These are phyloP conservation scores for Tuber borchii DNA, from an alignment of 495 filamentous ascomycete species.

Conservation along the genomic window DNA sequence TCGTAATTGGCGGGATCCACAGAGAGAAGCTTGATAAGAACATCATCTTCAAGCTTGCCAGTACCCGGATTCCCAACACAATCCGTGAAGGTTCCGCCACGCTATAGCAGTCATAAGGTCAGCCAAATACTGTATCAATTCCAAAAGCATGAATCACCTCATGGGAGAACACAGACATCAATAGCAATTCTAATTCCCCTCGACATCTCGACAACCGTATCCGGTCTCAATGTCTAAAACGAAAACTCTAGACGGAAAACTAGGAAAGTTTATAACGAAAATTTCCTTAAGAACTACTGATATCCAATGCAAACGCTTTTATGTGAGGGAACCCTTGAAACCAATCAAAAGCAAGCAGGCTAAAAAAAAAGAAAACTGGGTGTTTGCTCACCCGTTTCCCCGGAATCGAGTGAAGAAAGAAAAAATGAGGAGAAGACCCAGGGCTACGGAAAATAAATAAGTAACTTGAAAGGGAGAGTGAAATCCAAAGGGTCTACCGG, in stretches of 20 bases:
- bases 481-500: neutral
- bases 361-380: neutral
- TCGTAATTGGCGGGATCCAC: slow-evolving; percentile 82
- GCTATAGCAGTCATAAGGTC: slow-evolving; percentile 39
- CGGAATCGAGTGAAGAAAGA: neutral
- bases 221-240: neutral
- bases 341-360: neutral
- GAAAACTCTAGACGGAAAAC: neutral
- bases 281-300: neutral
- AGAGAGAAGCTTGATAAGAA: slow-evolving; percentile 84
- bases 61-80: slow-evolving; percentile 60
- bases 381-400: neutral
- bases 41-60: slow-evolving; percentile 57
- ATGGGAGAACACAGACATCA: slow-evolving; percentile 28
- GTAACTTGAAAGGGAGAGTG: neutral
- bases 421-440: neutral
- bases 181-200: slow-evolving; percentile 42
- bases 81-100: slow-evolving; percentile 68
- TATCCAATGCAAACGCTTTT: neutral
- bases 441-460: neutral
- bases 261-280: neutral
- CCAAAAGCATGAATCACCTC: neutral
- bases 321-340: neutral
- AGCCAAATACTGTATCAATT: neutral
- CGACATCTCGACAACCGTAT: slow-evolving; percentile 14